Conservation (phyloP, 1,284 basidiomycete species). For the Trichosporon asahii region DNA sequence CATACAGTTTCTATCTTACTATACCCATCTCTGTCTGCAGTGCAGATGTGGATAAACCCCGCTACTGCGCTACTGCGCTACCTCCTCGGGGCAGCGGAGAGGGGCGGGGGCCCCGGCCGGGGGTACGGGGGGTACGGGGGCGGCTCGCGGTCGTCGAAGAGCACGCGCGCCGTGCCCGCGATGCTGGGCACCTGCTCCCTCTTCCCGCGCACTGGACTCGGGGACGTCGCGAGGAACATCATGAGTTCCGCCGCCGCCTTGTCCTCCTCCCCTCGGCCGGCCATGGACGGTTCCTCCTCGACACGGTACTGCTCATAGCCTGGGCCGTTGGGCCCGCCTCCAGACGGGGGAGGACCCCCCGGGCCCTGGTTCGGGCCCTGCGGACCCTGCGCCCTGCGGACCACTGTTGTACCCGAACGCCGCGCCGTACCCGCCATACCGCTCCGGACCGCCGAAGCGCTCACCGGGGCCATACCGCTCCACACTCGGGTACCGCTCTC, state of each 20-base stretch:
- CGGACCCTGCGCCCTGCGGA: too few species aligned
- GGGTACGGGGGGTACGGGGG: neutral
- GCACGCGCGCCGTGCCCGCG: slow-evolving; percentile 37
- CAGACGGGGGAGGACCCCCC: too few species aligned
- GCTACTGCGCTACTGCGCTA: too few species aligned
- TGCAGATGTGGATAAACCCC: too few species aligned
- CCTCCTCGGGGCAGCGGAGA: neutral
- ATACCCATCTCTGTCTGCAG: too few species aligned
- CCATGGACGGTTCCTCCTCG: slow-evolving; percentile 10
- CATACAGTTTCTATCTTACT: neutral
- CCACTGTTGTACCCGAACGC: neutral
- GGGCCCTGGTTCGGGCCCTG: too few species aligned
- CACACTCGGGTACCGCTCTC: slow-evolving; percentile 12
- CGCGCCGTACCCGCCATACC: neutral
- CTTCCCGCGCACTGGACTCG: slow-evolving; percentile 31
- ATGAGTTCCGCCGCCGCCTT: slow-evolving; percentile 49
- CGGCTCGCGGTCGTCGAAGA: slow-evolving; percentile 37
- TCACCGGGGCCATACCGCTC: slow-evolving; percentile 1
- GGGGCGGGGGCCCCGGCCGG: neutral
- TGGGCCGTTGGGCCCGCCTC: neutral
- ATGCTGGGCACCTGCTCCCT: slow-evolving; percentile 18
- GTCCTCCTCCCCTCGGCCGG: slow-evolving; percentile 38
- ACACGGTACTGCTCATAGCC: slow-evolving; percentile 7
- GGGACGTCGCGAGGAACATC: slow-evolving; percentile 52
- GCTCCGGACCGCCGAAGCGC: neutral